Base-by-base conservation (phyloP, 306 rosid species). In the Oxytropis ochrocephala region DNA sequence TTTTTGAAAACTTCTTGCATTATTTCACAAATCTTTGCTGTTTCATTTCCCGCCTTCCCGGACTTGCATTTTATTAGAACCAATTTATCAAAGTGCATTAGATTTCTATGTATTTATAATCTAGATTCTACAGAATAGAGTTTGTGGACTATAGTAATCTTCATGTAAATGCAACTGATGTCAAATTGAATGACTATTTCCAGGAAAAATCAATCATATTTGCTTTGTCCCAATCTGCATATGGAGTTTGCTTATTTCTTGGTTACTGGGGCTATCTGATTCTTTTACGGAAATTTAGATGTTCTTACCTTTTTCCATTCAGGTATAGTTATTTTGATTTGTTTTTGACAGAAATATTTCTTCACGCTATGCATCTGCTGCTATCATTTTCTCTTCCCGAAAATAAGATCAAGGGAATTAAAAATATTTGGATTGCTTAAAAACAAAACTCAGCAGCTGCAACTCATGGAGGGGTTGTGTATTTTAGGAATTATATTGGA, bases 241-340 rank as follows among this genome's bases (percentile, higher is more conserved):
- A 90, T 78, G 98, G 98, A 58, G 84, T 82, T 57, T 84, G 92
- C 88, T 77, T 92, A 85, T 85, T 86, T 80, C 21, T 88, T 14
- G 98, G 97, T 67, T 93, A 93, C 43, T 93, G 98, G 98, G 91
- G 87, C 76, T 90, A 88, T 83, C 86, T 85, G 67, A 73, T 90
- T 74, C 65, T 80, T 64, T 80, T 67, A 18, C 67, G 68, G 70
- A 85, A 75, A 64, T 81, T 76, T 46, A 78, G 74, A 64, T 58
- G 61, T 83, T 82, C 86, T 57, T 69, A 70, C 70, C 75, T 90
- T 68, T 86, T 93, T 55, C 98, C 98, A 38, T 86, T 93, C 85
- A 90, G 96, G 98, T 93, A 92, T 36, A 39, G 21, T 70, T 57
- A 17, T 76, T 47, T 69, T 75, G 32, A 11, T 32, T 53, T 54